Percentiles rank a stretch among this genome's conserved stretches.
Evolutionary conservation across 208 protist genomes (phyloP).

Genomic region (Crithidia expoeki): DNA sequence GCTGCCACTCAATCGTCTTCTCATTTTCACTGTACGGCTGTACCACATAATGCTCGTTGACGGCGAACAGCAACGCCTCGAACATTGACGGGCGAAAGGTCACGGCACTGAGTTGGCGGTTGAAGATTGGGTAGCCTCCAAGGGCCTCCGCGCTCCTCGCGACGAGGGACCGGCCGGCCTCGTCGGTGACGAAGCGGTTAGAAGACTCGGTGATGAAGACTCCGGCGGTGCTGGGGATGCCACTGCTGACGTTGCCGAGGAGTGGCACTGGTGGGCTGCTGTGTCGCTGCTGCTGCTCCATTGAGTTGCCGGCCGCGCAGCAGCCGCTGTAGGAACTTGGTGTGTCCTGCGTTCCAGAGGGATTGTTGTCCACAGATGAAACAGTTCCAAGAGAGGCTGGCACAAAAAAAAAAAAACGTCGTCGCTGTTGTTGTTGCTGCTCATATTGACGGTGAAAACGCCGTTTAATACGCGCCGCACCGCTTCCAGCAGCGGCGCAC

Average conservation of each 20-base stretch:
- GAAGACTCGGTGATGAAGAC: conserved; percentile 18
- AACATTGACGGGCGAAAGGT: conserved; percentile 45
- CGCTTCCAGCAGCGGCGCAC: conserved; percentile 17
- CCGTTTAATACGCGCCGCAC: conserved; percentile 14
- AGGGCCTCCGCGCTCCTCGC: conserved; percentile 14
- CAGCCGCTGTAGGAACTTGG: conserved; percentile 1
- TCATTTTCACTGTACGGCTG: conserved; percentile 42
- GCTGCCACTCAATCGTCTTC: conserved; percentile 43
- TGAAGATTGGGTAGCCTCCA: conserved; percentile 43
- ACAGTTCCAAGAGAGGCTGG: not conserved
- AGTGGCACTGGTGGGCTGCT: not conserved
- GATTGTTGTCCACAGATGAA: not conserved
- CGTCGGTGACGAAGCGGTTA: conserved; percentile 14
- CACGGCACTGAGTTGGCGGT: conserved; percentile 33
- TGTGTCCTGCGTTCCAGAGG: not conserved
- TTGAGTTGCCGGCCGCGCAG: conserved; percentile 3
- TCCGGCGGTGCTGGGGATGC: conserved; percentile 5
- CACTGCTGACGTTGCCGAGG: conserved; percentile 7
- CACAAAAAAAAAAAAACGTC: too few relatives aligned
- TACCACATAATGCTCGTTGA: conserved; percentile 45
- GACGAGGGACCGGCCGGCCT: conserved; percentile 15
- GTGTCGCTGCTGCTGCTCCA: conserved; percentile 3
- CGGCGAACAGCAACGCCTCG: conserved; percentile 43
- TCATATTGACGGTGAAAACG: conserved; percentile 20
- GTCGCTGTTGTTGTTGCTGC: not conserved